Evolutionary conservation across 768 basidiomycete genomes (phyloP).

Genomic region (Sutorius australiensis): DNA sequence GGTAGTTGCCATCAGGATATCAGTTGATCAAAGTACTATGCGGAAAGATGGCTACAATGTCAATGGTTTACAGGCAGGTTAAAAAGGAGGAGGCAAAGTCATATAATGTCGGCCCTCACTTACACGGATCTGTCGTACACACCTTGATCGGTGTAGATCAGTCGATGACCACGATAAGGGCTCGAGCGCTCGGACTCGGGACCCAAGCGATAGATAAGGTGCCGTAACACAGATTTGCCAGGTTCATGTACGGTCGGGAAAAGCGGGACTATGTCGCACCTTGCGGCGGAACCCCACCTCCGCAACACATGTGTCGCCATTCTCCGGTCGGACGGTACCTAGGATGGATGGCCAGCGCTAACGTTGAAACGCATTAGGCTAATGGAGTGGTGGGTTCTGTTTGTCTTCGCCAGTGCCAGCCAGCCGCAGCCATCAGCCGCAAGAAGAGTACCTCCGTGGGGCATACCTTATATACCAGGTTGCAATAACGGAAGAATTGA

Average conservation of each 20-base stretch:
- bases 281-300: conserved; percentile 2
- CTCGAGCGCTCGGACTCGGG: background rate
- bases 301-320: background rate
- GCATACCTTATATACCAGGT: background rate
- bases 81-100: background rate
- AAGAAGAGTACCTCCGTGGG: background rate
- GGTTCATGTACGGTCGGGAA: background rate
- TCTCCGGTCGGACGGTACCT: background rate
- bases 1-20: background rate
- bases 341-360: background rate
- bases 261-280: background rate
- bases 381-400: conserved; percentile 4
- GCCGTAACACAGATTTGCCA: background rate
- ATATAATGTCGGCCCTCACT: background rate
- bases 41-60: background rate
- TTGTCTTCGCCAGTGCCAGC: conserved; percentile 5
- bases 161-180: too few species aligned
- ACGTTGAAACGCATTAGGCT: background rate
- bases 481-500: background rate
- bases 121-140: too few species aligned
- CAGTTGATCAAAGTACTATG: background rate
- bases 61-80: background rate
- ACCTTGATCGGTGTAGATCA: too few species aligned
- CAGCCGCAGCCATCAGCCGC: conserved; percentile 3
- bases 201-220: background rate